Base-by-base conservation (phyloP, 2,329 filamentous ascomycete genomes). In the Diplodia corticola region DNA sequence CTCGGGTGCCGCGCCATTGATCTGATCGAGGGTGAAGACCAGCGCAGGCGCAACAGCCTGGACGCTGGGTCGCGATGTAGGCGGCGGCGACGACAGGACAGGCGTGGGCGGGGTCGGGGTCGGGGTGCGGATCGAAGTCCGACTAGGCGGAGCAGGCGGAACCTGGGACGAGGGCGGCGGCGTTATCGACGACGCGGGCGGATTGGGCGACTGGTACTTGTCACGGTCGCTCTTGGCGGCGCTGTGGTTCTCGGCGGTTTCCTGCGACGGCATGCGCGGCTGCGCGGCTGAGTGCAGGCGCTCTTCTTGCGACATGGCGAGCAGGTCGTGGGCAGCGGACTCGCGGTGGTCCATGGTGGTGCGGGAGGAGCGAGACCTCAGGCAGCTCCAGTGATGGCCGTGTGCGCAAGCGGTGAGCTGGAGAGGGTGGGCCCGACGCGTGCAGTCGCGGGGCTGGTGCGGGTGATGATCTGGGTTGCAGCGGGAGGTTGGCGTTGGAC, bases 111-210 rank as follows among this genome's bases (percentile, higher is more conserved):
- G 84, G 12, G 85, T 84, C 20, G 85, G 84, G 12, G 85, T 84
- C 12, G 86, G 80, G 33, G 83, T 83, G 55, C 81, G 77, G 53
- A 72, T 70, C 66, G 76, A 66, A 74, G 74, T 63, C 76, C 79
- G 70, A 76, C 79, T 66, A 75, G 72, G 63, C 66, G 69, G 40
- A 12, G 84, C 73, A 69, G 71, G 68, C 51, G 82, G 80, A 7
- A 84, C 73, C 71, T 89, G 87, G 2, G 85, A 85, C 2, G 87
- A 89, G 10, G 86, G 87, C 26, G 88, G 88, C 13, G 87, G 86
- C 13, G 87, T 89, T 78, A 88, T 85, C n/a, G 83, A 83, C 81
- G 79, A 76, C 26, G 78, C 77, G 40, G 78, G 80, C 12, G 80
- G 80, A 24, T 81, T 71, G 79, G 72, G 78, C 73, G 72, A 78